Conservation (phyloP, 139 green algal genomes). For the Volvox reticuliferus region DNA sequence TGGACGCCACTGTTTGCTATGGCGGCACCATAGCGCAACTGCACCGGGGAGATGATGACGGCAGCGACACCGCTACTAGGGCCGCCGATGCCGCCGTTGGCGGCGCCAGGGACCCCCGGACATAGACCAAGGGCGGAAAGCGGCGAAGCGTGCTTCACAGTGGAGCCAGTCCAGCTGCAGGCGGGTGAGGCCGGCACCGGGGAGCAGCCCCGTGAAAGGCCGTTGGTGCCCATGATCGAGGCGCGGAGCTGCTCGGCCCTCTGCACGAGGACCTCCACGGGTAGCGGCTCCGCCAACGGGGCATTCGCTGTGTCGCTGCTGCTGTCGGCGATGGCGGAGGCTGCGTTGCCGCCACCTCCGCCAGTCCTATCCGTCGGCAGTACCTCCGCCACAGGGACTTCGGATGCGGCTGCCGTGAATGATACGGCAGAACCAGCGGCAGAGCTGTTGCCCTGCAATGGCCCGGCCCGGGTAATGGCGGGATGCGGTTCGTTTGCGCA, state of each 20-base stretch:
- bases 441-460: background rate
- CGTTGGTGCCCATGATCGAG: background rate
- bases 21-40: background rate
- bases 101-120: background rate
- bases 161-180: background rate
- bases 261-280: background rate
- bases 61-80: background rate
- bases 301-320: background rate
- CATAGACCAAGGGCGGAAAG: background rate
- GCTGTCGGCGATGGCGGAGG: too few species aligned
- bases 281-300: background rate
- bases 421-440: background rate
- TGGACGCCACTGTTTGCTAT: background rate
- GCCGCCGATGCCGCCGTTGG: background rate
- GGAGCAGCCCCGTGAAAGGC: background rate
- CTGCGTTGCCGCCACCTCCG: too few species aligned
- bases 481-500: too few species aligned
- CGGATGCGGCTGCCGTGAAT: too few species aligned
- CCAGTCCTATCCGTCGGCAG: too few species aligned
- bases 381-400: background rate
- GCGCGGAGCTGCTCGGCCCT: slow-evolving; percentile 19
- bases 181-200: background rate
- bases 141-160: background rate
- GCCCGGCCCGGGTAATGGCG: too few species aligned
- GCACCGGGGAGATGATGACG: too few species aligned